Base-by-base conservation (phyloP, 2,329 filamentous ascomycete genomes). In the Cytospora mali region DNA sequence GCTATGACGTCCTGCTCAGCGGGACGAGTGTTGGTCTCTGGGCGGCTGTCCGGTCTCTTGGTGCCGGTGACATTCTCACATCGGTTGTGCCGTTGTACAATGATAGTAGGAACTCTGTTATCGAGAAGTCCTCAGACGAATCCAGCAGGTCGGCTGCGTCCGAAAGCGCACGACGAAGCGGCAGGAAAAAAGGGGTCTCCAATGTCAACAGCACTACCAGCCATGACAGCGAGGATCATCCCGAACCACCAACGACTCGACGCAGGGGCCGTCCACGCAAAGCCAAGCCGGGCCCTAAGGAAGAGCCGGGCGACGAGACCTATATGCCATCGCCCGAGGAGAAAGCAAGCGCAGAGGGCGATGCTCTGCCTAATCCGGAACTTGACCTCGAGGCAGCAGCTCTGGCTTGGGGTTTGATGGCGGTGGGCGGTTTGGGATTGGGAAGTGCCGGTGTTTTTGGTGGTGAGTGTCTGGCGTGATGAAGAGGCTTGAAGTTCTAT, bases 1-100 rank as follows among this genome's bases (percentile, higher is more conserved):
- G 81, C 6, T 81, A 81, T 72, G 87, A 89, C 71, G 85, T 86
- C 1, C 70, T 89, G 16, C 75, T 87, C 39, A 84, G 81, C 25
- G 76, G 77, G 1, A 63, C 84, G 16, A 82, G 80, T 61, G 71
- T 87, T n/a, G 79, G 84, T 1, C 62, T 82, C 2, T 88, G 85
- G 85, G 80, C 82, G n/a, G 83, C 83, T 48, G 77, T 82, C 1
- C 77, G 84, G 33, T 78, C 80, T 25, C 74, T 83, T 3, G 79
- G 84, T 66, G 76, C 80, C 0, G 72, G 75, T n/a, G 75, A 80
- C 11, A 81, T 88, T 66, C 69, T 87, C 14, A 68, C 68, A 21
- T 74, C 73, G 0, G 71, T 71, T 21, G 70, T 76, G 2, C 76
- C 77, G 1, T 70, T 73, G 52, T 73, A 71, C 57, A 64, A 64